phyloP scores from a whole-genome alignment of 1,284 basidiomycete species.

The Lentinus polychrous region DNA sequence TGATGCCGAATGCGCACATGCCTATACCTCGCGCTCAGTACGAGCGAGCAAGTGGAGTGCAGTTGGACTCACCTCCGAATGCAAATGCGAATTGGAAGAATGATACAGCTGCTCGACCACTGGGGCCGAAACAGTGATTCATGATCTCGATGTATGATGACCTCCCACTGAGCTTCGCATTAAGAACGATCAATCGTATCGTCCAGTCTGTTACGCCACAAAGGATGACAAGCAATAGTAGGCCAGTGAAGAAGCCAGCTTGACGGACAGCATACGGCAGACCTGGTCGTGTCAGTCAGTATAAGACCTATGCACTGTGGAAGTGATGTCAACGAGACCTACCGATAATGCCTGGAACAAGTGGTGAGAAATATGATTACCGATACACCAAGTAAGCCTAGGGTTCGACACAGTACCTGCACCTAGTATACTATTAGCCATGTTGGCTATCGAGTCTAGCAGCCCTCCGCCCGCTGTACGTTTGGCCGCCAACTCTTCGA shows the following conservation, averaged over 20 bases:
- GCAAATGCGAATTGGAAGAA: constrained; percentile 98
- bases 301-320: neutral
- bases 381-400: too few species aligned
- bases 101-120: constrained; percentile 86
- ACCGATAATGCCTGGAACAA: constrained; percentile 74
- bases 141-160: constrained; percentile 96
- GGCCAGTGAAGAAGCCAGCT: constrained; percentile 87
- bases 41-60: constrained; percentile 2
- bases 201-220: constrained; percentile 96
- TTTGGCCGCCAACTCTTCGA: constrained; percentile 64
- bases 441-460: constrained; percentile 83
- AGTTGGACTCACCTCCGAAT: constrained; percentile 69
- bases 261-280: constrained; percentile 90
- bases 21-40: constrained; percentile 35
- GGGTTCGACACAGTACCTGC: constrained; percentile 50
- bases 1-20: constrained; percentile 96
- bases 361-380: neutral
- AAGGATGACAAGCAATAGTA: constrained; percentile 74
- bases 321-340: constrained; percentile 19
- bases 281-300: constrained; percentile 36
- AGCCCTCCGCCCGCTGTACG: constrained; percentile 70
- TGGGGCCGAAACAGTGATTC: constrained; percentile 88
- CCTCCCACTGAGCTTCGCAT: constrained; percentile 92
- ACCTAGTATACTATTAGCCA: constrained; percentile 96
- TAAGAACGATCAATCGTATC: constrained; percentile 90